Base-by-base conservation (phyloP, 2,329 filamentous ascomycete species). In the Cryphonectria nitschkei region DNA sequence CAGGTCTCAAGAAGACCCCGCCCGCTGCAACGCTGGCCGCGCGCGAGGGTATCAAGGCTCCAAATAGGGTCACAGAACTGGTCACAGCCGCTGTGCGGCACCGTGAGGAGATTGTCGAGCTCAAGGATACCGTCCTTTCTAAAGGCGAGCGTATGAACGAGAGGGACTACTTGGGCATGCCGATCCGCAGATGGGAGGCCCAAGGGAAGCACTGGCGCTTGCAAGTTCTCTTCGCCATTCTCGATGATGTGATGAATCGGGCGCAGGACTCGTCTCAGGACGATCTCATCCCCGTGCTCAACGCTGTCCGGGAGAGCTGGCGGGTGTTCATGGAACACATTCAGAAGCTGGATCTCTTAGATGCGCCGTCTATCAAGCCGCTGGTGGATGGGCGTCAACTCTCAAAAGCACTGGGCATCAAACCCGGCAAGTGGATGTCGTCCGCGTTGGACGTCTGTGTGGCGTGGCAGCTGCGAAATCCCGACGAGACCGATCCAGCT, bases 391-490 rank as follows among this genome's bases (percentile, higher is more conserved):
- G 96, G 22, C 92, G 88, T 54, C 84, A 91, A 67, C 86, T 98
- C 29, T 88, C 89, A 26, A 86, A 89, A 73, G 89, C 88, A 4
- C 84, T 98, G 3, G 88, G 86, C 0, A 82, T 87, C n/a, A 90
- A 89, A 73, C 91, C 93, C 0, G 94, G 93, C 0, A 90, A 85
- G n/a, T 98, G 95, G 95, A 92, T 97, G 86, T 89, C 89, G 68
- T 85, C 86, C 62, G 94, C 94, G 3, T 82, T 97, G 63, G 92
- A 97, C 43, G 84, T 94, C 4, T 92, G 93, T 72, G 88, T 97
- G 80, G 90, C 90, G 72, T 98, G 95, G 94, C 96, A 98, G 80
- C 86, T 98, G 67, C 87, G 93, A 52, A 89, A 98, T 77, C 93
- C 94, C 0, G 85, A 85, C 4, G 84, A 83, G 70, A 88, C 85